These are phyloP conservation scores for Apostasia ramifera DNA, from an alignment of 106 monocot genomes.

Conservation along the genomic window DNA sequence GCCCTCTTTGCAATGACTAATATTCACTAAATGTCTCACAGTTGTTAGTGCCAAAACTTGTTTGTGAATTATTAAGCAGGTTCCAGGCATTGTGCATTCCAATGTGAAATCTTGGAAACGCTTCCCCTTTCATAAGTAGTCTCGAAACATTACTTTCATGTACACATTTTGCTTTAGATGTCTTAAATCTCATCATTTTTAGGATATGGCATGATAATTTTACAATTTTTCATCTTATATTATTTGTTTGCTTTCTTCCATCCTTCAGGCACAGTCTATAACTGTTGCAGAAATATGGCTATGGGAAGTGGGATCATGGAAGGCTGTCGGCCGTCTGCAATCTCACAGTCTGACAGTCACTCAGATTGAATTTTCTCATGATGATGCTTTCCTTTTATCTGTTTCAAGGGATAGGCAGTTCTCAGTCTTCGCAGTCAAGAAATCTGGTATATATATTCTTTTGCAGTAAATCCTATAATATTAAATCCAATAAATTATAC, in stretches of 20 bases:
- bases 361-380: constrained; percentile 81
- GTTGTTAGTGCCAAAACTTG: no score
- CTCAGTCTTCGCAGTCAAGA: constrained; percentile 62
- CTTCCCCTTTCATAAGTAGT: no score
- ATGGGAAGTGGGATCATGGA: constrained; percentile 96
- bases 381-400: constrained; percentile 67
- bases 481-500: no score
- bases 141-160: no score
- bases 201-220: no score
- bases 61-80: no score
- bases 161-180: no score
- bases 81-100: no score
- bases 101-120: no score
- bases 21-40: no score
- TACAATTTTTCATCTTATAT: background rate
- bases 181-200: no score
- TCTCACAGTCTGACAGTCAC: constrained; percentile 90
- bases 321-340: constrained; percentile 76
- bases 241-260: background rate
- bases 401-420: constrained; percentile 96
- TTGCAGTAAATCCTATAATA: background rate
- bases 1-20: no score
- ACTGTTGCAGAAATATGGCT: constrained; percentile 80
- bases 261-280: constrained; percentile 67
- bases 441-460: constrained; percentile 30